Base-by-base conservation (phyloP, 495 filamentous ascomycete genomes). In the Aspergillus kassunensis region DNA sequence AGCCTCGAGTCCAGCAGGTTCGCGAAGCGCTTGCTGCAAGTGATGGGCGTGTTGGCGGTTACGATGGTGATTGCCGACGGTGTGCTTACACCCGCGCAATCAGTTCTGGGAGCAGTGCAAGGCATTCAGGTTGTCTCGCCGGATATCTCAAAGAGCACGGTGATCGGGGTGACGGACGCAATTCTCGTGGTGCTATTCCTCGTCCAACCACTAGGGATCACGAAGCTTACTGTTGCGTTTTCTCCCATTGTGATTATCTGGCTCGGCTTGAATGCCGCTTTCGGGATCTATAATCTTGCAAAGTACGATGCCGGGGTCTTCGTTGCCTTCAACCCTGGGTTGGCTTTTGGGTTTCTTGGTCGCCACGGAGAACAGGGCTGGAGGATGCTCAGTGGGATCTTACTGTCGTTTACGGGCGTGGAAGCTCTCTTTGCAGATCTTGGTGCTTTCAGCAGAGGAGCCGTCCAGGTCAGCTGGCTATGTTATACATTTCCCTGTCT, bases 381-480 rank as follows among this genome's bases (percentile, higher is more conserved):
- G 86, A 74, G 67, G 48, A 79, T 74, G 55, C 76, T 90, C 18
- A 86, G 87, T 45, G 86, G 86, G 6, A 80, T 86, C 20, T 56
- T 90, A 8, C 78, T 90, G 3, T 79, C 85, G 2, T 89, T 89
- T 45, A 89, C 86, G 7, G 86, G 86, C 12, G 83, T 87, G 13
- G 86, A 90, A 62, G 85, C 86, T 9, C 71, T 90, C 13, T 90
- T 88, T 56, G 86, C 86, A 5, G 86, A 90, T 55, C 65, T 90
- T 4, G 86, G 87, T 43, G 84, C 86, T 24, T 89, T 89, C 63
- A 75, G 70, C 21, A 64, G 68, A 55, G 61, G 77, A 43, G 79
- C 86, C 30, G 79, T 87, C 47, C 81, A 86, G 57, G 60, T 88
- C 16, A 82, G 78, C 41, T 87, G 85, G 86, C 58, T 87, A 31